phyloP scores from a whole-genome alignment of 441 rosid species.

The Francoa sonchifolia region DNA sequence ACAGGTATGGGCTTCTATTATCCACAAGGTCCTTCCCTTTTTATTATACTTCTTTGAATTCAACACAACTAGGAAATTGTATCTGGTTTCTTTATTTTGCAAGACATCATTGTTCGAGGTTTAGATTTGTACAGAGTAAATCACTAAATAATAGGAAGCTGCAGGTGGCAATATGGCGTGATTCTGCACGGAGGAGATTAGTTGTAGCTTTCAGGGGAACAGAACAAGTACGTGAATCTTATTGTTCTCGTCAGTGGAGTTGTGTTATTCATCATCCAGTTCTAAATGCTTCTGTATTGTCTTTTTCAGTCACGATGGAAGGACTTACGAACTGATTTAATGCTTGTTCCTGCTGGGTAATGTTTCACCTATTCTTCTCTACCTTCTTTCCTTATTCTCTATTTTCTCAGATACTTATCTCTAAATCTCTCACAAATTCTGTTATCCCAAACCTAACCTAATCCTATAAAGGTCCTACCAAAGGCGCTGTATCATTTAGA shows the following conservation, averaged over 20 bases:
- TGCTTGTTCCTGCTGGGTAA: conserved; percentile 86
- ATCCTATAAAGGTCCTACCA: too few species aligned
- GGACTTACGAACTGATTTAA: conserved; percentile 85
- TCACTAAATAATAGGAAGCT: conserved; percentile 17
- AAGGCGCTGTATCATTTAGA: too few species aligned
- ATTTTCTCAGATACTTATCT: too few species aligned
- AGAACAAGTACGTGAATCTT: conserved; percentile 59
- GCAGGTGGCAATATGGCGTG: conserved; percentile 97
- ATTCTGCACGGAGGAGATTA: conserved; percentile 60
- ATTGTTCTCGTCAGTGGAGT: conserved; percentile 11
- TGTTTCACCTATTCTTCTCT: conserved; percentile 10
- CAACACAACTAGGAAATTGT: too few species aligned
- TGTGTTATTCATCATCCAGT: conserved; percentile 7
- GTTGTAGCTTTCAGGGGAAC: conserved; percentile 96
- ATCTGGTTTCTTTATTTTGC: neutral
- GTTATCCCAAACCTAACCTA: too few species aligned
- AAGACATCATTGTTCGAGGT: conserved; percentile 6
- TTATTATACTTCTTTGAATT: too few species aligned
- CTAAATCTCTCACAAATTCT: too few species aligned
- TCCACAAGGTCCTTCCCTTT: too few species aligned
- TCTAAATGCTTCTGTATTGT: conserved; percentile 12
- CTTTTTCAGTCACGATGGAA: conserved; percentile 68
- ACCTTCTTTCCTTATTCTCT: too few species aligned
- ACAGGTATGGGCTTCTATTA: conserved; percentile 52
- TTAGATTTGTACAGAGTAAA: conserved; percentile 5